Percentiles rank a stretch among this genome's conserved stretches.
phyloP scores from a whole-genome alignment of 768 basidiomycete species.

The Boletus sp. region DNA sequence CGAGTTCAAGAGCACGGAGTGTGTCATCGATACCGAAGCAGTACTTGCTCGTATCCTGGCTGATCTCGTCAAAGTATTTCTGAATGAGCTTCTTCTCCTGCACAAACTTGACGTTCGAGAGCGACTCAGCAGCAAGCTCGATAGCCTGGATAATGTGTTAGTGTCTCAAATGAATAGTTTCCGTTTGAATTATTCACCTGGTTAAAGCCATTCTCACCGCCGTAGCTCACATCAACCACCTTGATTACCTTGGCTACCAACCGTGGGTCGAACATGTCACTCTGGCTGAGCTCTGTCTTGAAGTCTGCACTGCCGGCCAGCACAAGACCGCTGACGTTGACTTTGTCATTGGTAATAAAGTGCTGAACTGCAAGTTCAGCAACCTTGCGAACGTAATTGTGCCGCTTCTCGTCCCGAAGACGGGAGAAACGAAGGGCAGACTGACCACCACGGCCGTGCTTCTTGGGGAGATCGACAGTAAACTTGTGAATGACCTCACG shows the following conservation, averaged over 20 bases:
- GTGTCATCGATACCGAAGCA: slow-evolving; percentile 98
- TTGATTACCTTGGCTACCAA: slow-evolving; percentile 93
- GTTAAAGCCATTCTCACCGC: slow-evolving; percentile 98
- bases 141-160: slow-evolving; percentile 63
- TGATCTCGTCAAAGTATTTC: slow-evolving; percentile 99
- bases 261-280: slow-evolving; percentile 93
- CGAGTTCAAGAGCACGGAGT: slow-evolving; percentile 92
- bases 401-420: slow-evolving; percentile 97
- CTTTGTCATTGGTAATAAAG: slow-evolving; percentile 97
- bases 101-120: slow-evolving; percentile 98
- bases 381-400: slow-evolving; percentile 99
- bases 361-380: slow-evolving; percentile 97
- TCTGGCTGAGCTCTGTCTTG: slow-evolving; percentile 95
- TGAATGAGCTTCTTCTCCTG: slow-evolving; percentile 99
- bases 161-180: background rate
- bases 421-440: slow-evolving; percentile 99
- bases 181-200: slow-evolving; percentile 55
- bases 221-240: slow-evolving; percentile 97
- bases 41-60: slow-evolving; percentile 93
- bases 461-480: slow-evolving; percentile 98
- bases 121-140: slow-evolving; percentile 92
- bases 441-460: slow-evolving; percentile 99
- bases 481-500: slow-evolving; percentile 98
- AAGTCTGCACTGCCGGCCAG: slow-evolving; percentile 97
- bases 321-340: slow-evolving; percentile 95